Evolutionary conservation across 805 yeast species (phyloP).

Genomic region (Monosporozyma aerobia): DNA sequence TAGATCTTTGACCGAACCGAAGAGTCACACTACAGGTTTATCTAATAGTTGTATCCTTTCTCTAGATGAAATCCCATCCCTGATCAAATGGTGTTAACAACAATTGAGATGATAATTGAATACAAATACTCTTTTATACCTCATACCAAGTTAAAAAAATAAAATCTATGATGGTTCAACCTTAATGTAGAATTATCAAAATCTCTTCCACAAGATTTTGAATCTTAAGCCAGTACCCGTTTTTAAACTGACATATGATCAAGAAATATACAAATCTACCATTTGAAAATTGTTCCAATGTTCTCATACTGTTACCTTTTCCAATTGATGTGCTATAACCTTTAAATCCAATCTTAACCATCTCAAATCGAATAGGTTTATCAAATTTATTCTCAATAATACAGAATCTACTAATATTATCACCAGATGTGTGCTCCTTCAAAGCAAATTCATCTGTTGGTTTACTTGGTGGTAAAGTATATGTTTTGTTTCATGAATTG

Average conservation of each 20-base stretch:
- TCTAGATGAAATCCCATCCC: too few relatives aligned
- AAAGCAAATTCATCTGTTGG: constrained; percentile 28
- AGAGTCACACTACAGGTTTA: too few relatives aligned
- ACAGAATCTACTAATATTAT: constrained; percentile 42
- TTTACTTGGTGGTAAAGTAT: constrained; percentile 13
- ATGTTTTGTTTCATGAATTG: constrained; percentile 14
- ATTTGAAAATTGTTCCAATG: constrained; percentile 33
- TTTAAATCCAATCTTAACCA: constrained; percentile 50
- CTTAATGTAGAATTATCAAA: constrained; percentile 29
- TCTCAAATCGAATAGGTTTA: constrained; percentile 43
- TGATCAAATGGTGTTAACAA: constrained; percentile 13
- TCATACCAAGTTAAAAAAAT: constrained; percentile 32
- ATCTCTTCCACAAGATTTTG: constrained; percentile 15
- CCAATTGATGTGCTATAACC: constrained; percentile 33
- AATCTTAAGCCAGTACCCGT: constrained; percentile 38
- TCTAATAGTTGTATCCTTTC: too few relatives aligned
- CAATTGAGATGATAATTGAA: constrained; percentile 44
- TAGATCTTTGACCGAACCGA: too few relatives aligned
- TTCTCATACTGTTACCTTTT: constrained; percentile 9
- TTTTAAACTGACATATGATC: constrained; percentile 36
- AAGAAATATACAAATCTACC: constrained; percentile 46
- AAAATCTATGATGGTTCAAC: constrained; percentile 35
- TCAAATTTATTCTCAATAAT: constrained; percentile 34
- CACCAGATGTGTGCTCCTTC: constrained; percentile 47
- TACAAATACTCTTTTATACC: constrained; percentile 47